Conservation (phyloP, 1,284 basidiomycete genomes). For the Puccinia hordei region DNA sequence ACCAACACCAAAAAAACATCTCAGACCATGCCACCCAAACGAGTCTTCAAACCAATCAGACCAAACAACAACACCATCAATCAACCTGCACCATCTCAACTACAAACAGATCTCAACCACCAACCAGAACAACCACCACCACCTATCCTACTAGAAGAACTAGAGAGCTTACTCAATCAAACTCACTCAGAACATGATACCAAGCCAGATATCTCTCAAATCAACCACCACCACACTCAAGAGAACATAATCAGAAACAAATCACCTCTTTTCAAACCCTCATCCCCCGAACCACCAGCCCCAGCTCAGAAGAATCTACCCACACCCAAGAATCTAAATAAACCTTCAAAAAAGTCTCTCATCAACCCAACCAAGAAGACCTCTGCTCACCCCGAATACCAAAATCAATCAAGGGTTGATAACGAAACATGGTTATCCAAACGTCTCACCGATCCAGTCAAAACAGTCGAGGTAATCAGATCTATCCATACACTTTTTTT, state of each 20-base stretch:
- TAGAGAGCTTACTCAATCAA: conserved; percentile 26
- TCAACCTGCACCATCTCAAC: background rate
- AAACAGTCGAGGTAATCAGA: conserved; percentile 62
- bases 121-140: background rate
- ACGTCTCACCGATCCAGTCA: conserved; percentile 62
- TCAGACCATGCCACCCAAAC: conserved; percentile 41
- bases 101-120: background rate
- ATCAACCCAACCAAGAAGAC: background rate
- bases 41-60: conserved; percentile 35
- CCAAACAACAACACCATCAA: conserved; percentile 3
- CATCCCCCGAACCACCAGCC: background rate
- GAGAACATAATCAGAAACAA: background rate
- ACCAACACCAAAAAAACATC: too few species aligned
- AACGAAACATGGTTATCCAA: conserved; percentile 59
- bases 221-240: background rate
- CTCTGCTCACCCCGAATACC: background rate
- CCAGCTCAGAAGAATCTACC: background rate
- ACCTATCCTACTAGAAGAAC: conserved; percentile 42
- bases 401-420: conserved; percentile 55
- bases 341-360: background rate
- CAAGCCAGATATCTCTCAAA: conserved; percentile 27
- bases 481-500: background rate
- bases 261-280: conserved; percentile 23
- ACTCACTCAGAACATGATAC: conserved; percentile 22
- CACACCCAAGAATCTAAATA: background rate